phyloP scores from a whole-genome alignment of 345 rosid genomes.

The Physaria fendleri region DNA sequence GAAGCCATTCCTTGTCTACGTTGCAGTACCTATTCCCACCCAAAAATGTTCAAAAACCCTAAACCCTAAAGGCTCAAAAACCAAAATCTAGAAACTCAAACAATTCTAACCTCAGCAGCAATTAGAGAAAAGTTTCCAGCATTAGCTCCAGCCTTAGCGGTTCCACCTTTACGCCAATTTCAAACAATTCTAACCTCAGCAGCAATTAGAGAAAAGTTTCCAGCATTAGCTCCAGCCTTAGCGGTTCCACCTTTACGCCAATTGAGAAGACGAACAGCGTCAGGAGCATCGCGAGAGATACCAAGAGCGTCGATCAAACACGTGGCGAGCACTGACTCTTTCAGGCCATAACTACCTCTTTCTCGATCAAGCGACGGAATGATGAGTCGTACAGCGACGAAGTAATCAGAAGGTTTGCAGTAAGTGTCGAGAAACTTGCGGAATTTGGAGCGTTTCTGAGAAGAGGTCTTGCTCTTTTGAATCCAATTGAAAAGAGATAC shows the following conservation, averaged over 20 bases:
- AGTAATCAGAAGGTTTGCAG: constrained; percentile 68
- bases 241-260: constrained; percentile 88
- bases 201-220: constrained; percentile 73
- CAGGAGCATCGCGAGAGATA: constrained; percentile 80
- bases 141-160: constrained; percentile 53
- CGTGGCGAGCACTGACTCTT: constrained; percentile 85
- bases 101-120: constrained; percentile 53
- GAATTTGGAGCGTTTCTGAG: constrained; percentile 79
- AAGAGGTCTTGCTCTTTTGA: constrained; percentile 57
- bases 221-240: constrained; percentile 67
- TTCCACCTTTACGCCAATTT: constrained; percentile 95
- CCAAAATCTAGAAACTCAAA: background rate
- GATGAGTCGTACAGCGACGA: constrained; percentile 65
- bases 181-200: too few relatives aligned
- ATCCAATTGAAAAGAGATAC: constrained; percentile 88
- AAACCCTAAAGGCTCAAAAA: background rate
- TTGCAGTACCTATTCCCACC: constrained; percentile 50
- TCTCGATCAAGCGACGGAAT: constrained; percentile 84
- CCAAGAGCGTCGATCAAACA: constrained; percentile 83
- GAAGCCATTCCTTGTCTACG: constrained; percentile 79
- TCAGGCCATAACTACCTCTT: constrained; percentile 84
- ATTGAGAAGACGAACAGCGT: constrained; percentile 79
- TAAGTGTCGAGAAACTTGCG: constrained; percentile 81
- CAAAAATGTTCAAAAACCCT: background rate
- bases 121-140: constrained; percentile 83